Conservation (phyloP, 2,329 filamentous ascomycete species). For the Neofusicoccum parvum region DNA sequence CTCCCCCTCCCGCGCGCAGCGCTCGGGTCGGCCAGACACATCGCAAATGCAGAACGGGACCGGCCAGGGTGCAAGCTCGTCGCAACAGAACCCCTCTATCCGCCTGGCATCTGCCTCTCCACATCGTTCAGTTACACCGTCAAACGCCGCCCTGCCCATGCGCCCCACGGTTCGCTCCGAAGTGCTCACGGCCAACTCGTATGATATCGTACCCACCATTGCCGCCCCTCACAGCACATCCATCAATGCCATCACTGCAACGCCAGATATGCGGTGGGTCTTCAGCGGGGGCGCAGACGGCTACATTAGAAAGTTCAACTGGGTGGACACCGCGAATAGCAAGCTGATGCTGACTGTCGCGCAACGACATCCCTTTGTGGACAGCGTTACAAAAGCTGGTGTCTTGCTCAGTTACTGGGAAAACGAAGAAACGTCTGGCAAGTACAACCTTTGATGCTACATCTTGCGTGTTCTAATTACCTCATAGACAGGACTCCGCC, state of each 20-base stretch:
- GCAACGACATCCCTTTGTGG: constrained; percentile 94
- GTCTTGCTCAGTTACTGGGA: constrained; percentile 98
- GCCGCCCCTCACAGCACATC: constrained; percentile 94
- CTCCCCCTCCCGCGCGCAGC: constrained; percentile 45
- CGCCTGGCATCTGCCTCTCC: constrained; percentile 52
- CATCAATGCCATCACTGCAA: constrained; percentile 89
- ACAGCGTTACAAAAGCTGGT: constrained; percentile 93
- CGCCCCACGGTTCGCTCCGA: constrained; percentile 73
- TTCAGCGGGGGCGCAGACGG: constrained; percentile 93
- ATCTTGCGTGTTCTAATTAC: not conserved
- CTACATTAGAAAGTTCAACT: constrained; percentile 96
- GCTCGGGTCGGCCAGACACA: constrained; percentile 29
- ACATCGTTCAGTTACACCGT: constrained; percentile 37
- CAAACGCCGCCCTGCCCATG: constrained; percentile 42
- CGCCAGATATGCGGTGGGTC: constrained; percentile 91
- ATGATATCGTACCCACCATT: constrained; percentile 97
- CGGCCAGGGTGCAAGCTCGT: constrained; percentile 24
- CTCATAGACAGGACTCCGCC: constrained; percentile 29
- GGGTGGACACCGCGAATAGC: constrained; percentile 90
- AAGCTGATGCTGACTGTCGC: constrained; percentile 93
- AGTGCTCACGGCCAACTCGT: constrained; percentile 75
- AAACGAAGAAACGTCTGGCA: constrained; percentile 75
- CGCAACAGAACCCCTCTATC: constrained; percentile 44
- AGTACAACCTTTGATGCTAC: not conserved
- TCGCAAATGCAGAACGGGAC: constrained; percentile 33